Percentiles rank a stretch among this genome's conserved stretches.
Conservation (phyloP, 2,329 filamentous ascomycete species). For the Trichoderma brevicompactum region DNA sequence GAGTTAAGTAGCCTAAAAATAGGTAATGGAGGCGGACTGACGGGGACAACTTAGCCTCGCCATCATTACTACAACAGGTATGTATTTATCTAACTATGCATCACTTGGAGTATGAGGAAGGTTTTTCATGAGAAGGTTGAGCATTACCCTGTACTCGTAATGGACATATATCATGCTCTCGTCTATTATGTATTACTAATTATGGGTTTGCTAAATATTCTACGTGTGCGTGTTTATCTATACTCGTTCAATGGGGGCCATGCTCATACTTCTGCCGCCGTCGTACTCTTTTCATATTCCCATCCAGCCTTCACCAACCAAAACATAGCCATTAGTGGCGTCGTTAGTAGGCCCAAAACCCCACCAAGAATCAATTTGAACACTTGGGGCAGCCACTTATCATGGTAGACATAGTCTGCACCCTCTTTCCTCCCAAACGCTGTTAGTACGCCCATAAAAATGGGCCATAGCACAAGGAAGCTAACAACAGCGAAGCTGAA, state of each 20-base stretch:
- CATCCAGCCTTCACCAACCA: constrained; percentile 22
- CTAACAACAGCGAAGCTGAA: constrained; percentile 14
- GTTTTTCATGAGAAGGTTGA: no score
- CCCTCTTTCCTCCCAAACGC: constrained; percentile 13
- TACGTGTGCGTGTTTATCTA: not conserved
- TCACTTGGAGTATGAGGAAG: no score
- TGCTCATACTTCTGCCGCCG: not conserved
- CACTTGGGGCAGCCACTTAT: constrained; percentile 15
- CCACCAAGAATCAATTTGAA: constrained; percentile 19
- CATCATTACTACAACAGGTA: no score
- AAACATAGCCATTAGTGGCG: constrained; percentile 22
- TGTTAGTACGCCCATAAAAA: constrained; percentile 15
- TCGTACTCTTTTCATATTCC: not conserved
- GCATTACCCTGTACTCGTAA: no score
- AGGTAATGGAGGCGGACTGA: no score
- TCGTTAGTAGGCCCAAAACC: constrained; percentile 1
- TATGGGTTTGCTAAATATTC: not conserved
- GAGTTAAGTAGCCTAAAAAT: no score
- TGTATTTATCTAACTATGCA: no score
- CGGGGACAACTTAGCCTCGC: no score
- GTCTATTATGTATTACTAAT: not conserved
- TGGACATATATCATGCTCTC: no score
- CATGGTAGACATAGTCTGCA: constrained; percentile 5
- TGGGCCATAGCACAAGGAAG: constrained; percentile 14
- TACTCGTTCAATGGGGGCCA: not conserved